Base-by-base conservation (phyloP, 768 basidiomycete species). In the Lactifluus rugatus region DNA sequence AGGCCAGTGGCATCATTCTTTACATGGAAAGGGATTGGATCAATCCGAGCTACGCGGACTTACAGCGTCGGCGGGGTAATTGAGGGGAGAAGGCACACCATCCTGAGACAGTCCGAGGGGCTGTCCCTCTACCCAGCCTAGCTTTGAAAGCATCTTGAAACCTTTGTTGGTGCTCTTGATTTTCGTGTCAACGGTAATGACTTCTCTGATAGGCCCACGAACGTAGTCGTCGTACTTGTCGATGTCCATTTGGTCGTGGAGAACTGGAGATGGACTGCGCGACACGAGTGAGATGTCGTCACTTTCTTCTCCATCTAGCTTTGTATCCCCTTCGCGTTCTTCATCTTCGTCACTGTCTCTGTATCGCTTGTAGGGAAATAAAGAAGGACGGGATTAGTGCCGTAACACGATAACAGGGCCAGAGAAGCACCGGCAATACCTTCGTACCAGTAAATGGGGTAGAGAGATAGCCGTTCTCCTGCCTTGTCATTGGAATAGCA, bases 101-200 rank as follows among this genome's bases (percentile, higher is more conserved):
- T 90, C 86, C 28, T 78, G 82, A 52, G 87, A 85, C 16, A 87
- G 64, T 5, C 90, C 90, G 1, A 93, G 74, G 17, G 86, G 82
- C 62, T 85, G 81, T 13, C 90, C 90, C 66, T 89, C 87, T 0
- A 77, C 71, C 90, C 90, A 92, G 7, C 90, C 90, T 53, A 92
- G 78, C 71, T 85, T 91, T 32, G 83, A 78, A 1, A 93, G 80
- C 75, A 93, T 78, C 8, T 80, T 75, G 68, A 90, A 91, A 13
- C 90, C 90, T 66, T 84, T 87, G 71, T 93, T 93, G 37, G 81
- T 78, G 42, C 79, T 76, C 68, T 86, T 85, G 65, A 93, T 83
- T 69, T 78, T 89, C 42, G 88, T 91, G 51, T 92, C 85, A 54
- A 91, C 81, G 8, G 90, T 91, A 61, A 91, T 78, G 63, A 82